These are phyloP conservation scores for Corynascus novoguineensis DNA, from an alignment of 495 filamentous ascomycete genomes.

Conservation along the genomic window DNA sequence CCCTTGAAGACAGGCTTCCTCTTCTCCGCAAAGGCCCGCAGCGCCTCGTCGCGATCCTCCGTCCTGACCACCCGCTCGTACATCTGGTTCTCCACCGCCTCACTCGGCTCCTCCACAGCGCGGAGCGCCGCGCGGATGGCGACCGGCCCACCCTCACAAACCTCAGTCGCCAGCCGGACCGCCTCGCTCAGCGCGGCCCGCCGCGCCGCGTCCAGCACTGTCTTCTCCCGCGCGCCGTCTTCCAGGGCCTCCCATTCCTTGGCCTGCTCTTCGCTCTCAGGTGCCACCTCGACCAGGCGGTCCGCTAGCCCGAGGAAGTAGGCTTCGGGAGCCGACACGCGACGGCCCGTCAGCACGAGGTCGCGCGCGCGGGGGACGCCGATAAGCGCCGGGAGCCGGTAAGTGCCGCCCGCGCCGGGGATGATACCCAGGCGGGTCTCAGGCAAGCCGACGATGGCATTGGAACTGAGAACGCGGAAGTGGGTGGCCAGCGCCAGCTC, in stretches of 20 bases:
- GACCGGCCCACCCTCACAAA: constrained; percentile 81
- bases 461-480: constrained; percentile 74
- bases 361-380: constrained; percentile 72
- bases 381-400: constrained; percentile 71
- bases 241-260: constrained; percentile 34
- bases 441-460: constrained; percentile 71
- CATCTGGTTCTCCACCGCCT: constrained; percentile 66
- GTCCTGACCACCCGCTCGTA: constrained; percentile 76
- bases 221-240: constrained; percentile 29
- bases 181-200: constrained; percentile 64
- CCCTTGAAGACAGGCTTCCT: constrained; percentile 80
- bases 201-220: constrained; percentile 44
- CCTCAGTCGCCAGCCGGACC: constrained; percentile 69
- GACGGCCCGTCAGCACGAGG: constrained; percentile 76
- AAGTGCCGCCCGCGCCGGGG: constrained; percentile 89
- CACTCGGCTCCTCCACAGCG: constrained; percentile 62
- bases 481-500: constrained; percentile 84
- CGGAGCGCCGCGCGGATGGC: constrained; percentile 65
- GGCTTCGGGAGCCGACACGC: constrained; percentile 72
- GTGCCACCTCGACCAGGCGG: constrained; percentile 66
- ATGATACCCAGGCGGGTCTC: constrained; percentile 91
- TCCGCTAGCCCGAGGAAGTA: constrained; percentile 80
- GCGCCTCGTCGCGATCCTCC: constrained; percentile 79
- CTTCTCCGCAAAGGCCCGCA: constrained; percentile 86
- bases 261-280: constrained; percentile 49